A percentile compares a stretch with the other conserved stretches of the same genome.
Conservation (phyloP, 495 filamentous ascomycete species). For the Daldinia caldariorum region DNA sequence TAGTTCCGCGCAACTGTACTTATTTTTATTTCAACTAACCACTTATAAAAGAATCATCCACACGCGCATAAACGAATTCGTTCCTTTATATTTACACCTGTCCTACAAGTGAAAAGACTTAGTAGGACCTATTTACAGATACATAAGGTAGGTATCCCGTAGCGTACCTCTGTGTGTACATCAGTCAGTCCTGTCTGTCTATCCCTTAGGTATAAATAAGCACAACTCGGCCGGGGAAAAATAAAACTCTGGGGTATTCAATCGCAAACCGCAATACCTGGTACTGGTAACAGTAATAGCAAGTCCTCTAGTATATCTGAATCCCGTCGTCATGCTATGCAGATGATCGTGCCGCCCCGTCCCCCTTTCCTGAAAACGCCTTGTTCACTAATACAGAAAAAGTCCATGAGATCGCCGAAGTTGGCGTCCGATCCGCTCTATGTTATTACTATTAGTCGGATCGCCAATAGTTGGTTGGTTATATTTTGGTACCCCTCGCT, state of each 20-base stretch:
- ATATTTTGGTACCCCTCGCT: conserved; percentile 5
- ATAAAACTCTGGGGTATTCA: not conserved
- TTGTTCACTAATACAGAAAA: conserved; percentile 3
- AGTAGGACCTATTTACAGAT: not conserved
- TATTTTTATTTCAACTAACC: too few species aligned
- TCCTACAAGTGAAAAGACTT: not conserved
- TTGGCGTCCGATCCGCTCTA: not conserved
- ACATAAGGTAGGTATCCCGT: too few species aligned
- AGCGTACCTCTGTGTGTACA: too few species aligned
- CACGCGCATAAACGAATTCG: not conserved
- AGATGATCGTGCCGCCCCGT: conserved; percentile 25
- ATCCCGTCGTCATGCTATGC: conserved; percentile 39
- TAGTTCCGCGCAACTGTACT: too few species aligned
- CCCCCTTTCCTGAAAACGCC: conserved; percentile 25
- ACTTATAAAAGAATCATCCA: not conserved
- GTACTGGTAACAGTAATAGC: not conserved
- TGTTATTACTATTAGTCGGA: conserved; percentile 11
- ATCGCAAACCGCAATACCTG: not conserved
- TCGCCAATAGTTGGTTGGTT: not conserved
- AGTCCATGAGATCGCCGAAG: conserved; percentile 1
- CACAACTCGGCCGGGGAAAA: not conserved
- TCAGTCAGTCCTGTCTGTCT: not conserved
- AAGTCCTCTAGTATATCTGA: conserved; percentile 1
- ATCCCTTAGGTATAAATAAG: not conserved
- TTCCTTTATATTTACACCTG: not conserved